Conservation (phyloP, 2,329 filamentous ascomycete species). For the Bisporella sp. region DNA sequence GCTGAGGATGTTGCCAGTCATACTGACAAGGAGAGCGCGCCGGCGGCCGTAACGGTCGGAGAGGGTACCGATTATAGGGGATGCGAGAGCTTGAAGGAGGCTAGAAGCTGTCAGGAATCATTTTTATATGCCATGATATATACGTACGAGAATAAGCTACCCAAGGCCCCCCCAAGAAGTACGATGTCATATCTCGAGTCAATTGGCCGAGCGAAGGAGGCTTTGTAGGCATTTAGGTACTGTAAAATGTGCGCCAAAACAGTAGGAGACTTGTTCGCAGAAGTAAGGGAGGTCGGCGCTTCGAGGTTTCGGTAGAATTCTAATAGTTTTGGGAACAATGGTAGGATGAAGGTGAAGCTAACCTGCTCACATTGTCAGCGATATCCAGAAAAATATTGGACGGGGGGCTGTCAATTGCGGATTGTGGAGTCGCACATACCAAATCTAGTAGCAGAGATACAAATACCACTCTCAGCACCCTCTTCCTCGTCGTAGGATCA, state of each 20-base stretch:
- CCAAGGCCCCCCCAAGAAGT: constrained; percentile 84
- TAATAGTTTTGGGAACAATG: constrained; percentile 89
- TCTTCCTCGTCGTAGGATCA: constrained; percentile 58
- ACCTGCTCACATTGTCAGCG: constrained; percentile 1
- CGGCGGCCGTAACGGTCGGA: constrained; percentile 86
- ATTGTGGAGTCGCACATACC: constrained; percentile 45
- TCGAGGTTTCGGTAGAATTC: constrained; percentile 93
- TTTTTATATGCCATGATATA: not conserved
- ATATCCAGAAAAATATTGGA: not conserved
- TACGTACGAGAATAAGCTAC: constrained; percentile 73
- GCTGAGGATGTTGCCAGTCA: constrained; percentile 87
- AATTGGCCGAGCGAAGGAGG: constrained; percentile 84
- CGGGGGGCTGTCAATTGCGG: not conserved
- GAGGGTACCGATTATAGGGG: constrained; percentile 80
- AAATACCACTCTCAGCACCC: constrained; percentile 80
- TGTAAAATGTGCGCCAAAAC: constrained; percentile 72
- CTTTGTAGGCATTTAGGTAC: constrained; percentile 91
- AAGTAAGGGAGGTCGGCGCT: constrained; percentile 38
- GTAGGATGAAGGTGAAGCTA: constrained; percentile 39
- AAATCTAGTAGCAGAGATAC: constrained; percentile 84
- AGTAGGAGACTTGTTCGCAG: constrained; percentile 44
- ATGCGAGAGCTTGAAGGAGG: constrained; percentile 84
- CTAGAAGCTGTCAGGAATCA: constrained; percentile 9
- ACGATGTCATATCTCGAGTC: constrained; percentile 97
- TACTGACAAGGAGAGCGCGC: constrained; percentile 80